Evolutionary conservation across 768 basidiomycete species (phyloP).

Genomic region (Mycena maculata): DNA sequence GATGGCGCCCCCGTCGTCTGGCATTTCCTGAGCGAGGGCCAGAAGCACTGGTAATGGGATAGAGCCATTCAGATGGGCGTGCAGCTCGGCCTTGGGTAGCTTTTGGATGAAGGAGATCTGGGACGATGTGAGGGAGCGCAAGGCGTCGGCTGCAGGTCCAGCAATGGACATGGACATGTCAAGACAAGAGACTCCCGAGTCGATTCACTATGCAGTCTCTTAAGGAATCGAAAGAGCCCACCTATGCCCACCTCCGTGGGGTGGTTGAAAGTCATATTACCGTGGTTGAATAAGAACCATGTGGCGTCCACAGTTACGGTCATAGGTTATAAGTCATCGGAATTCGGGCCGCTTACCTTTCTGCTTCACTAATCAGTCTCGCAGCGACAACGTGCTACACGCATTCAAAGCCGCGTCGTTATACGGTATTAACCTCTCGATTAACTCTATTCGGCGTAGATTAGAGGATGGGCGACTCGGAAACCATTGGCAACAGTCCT

Average conservation of each 20-base stretch:
- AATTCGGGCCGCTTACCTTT: too few relatives aligned
- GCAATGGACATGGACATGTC: background rate
- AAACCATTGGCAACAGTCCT: background rate
- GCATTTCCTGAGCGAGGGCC: constrained; percentile 10
- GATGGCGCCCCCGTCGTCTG: constrained; percentile 34
- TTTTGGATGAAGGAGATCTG: constrained; percentile 70
- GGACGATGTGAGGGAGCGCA: constrained; percentile 18
- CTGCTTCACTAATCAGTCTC: too few relatives aligned
- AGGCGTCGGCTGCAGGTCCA: constrained; percentile 7
- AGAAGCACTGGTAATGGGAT: constrained; percentile 15
- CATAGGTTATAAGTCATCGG: too few relatives aligned
- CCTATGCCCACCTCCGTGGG: too few relatives aligned
- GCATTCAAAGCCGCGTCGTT: too few relatives aligned
- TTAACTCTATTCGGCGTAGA: background rate
- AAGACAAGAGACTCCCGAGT: too few relatives aligned
- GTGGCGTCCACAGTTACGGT: too few relatives aligned
- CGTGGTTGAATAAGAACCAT: too few relatives aligned
- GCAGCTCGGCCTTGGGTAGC: constrained; percentile 83
- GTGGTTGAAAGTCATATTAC: too few relatives aligned
- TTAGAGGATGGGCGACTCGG: constrained; percentile 27
- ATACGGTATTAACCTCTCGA: background rate
- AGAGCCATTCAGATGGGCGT: constrained; percentile 19
- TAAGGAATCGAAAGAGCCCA: too few relatives aligned
- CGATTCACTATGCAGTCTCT: too few relatives aligned
- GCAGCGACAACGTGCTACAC: too few relatives aligned